A percentile compares a stretch with the other conserved stretches of the same genome.
Conservation (phyloP, 331 rosid species). For the Telfairia occidentalis region DNA sequence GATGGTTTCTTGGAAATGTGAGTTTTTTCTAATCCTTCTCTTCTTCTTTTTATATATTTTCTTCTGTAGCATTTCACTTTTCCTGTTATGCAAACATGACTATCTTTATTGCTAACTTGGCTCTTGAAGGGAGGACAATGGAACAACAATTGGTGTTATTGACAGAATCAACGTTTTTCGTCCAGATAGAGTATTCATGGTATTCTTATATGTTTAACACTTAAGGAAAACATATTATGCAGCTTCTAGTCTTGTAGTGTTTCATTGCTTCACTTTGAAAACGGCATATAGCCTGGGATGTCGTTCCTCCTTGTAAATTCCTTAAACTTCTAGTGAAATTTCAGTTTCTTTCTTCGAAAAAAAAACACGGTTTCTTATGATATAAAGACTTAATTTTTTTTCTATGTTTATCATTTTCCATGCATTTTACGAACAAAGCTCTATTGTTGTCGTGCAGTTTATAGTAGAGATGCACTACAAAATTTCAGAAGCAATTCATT, state of each 20-base stretch:
- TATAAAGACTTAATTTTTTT: not conserved
- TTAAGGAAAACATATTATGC: not conserved
- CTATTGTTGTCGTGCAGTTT: slow-evolving; percentile 46
- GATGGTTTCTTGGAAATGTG: slow-evolving; percentile 85
- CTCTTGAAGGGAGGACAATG: slow-evolving; percentile 46
- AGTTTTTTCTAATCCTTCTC: slow-evolving; percentile 16
- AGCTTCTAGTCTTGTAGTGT: not conserved
- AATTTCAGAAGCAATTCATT: slow-evolving; percentile 72
- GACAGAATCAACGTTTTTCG: slow-evolving; percentile 86
- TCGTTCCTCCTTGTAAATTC: not conserved
- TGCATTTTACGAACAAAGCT: slow-evolving; percentile 16
- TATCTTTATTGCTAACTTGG: slow-evolving; percentile 16
- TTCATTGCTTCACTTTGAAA: not conserved
- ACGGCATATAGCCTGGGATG: not conserved
- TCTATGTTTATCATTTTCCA: slow-evolving; percentile 9
- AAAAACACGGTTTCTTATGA: not conserved
- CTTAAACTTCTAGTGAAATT: not conserved
- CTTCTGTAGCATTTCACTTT: not conserved
- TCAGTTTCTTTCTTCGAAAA: not conserved
- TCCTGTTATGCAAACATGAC: slow-evolving; percentile 10
- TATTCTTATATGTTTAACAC: slow-evolving; percentile 19
- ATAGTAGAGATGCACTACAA: slow-evolving; percentile 71
- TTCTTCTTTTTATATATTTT: slow-evolving; percentile 4
- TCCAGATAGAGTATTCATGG: slow-evolving; percentile 87
- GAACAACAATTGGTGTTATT: slow-evolving; percentile 33